Conservation (phyloP, 2,329 filamentous ascomycete species). For the Talaromyces sp. region DNA sequence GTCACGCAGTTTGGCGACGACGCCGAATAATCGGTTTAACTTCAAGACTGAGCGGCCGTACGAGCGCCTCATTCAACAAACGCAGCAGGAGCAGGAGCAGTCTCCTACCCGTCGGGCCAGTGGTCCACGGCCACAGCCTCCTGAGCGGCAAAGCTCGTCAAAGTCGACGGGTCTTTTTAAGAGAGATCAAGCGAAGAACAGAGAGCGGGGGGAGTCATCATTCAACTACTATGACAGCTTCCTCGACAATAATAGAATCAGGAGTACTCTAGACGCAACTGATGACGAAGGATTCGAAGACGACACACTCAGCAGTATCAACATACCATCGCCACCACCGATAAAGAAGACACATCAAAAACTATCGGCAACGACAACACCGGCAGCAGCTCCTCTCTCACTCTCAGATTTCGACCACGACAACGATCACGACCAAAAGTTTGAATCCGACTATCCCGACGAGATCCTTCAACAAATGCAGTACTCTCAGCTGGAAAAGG, state of each 20-base stretch:
- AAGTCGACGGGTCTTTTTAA: slow-evolving; percentile 6
- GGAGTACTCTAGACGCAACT: slow-evolving; percentile 4
- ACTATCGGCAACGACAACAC: slow-evolving; percentile 15
- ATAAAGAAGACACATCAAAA: slow-evolving; percentile 5
- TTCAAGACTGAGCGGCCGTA: slow-evolving; percentile 37
- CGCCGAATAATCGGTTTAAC: slow-evolving; percentile 35
- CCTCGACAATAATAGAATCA: slow-evolving; percentile 1
- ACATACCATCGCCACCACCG: slow-evolving; percentile 25
- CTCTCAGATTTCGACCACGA: slow-evolving; percentile 22
- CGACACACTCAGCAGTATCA: slow-evolving; percentile 20
- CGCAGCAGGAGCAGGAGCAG: slow-evolving; percentile 22
- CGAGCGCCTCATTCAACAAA: slow-evolving; percentile 27
- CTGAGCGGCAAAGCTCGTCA: slow-evolving; percentile 2
- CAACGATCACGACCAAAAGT: slow-evolving; percentile 25
- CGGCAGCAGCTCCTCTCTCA: slow-evolving; percentile 21
- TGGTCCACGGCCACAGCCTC: slow-evolving; percentile 24
- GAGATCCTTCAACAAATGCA: slow-evolving; percentile 42
- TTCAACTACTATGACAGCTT: not conserved
- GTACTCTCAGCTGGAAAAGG: slow-evolving; percentile 46
- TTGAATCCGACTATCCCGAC: slow-evolving; percentile 46
- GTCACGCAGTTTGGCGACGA: slow-evolving; percentile 29
- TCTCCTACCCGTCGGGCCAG: slow-evolving; percentile 31
- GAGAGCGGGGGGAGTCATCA: not conserved
- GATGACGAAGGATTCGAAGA: slow-evolving; percentile 19
- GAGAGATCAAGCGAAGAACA: not conserved